Conservation (phyloP, 495 filamentous ascomycete genomes). For the Tuber aestivum region DNA sequence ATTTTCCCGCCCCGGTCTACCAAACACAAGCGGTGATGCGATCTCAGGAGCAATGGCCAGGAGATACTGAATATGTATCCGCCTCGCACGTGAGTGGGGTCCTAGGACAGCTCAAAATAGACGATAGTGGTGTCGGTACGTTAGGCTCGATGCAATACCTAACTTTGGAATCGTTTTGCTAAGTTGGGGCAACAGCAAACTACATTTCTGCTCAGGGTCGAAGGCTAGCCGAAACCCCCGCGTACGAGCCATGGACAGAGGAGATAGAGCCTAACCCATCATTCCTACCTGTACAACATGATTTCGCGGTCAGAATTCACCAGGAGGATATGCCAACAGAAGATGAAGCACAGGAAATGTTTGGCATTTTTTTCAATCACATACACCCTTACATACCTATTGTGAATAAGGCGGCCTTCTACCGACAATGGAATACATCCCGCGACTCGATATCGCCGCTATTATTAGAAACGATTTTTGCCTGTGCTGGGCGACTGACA, state of each 20-base stretch:
- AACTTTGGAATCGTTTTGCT: neutral
- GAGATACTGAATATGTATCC: conserved; percentile 50
- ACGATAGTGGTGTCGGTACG: conserved; percentile 82
- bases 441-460: conserved; percentile 83
- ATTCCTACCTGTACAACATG: conserved; percentile 38
- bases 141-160: conserved; percentile 10
- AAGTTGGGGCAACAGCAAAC: conserved; percentile 23
- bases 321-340: conserved; percentile 91
- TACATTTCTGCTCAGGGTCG: conserved; percentile 42
- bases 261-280: conserved; percentile 35
- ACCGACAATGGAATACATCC: conserved; percentile 86
- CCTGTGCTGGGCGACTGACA: conserved; percentile 75
- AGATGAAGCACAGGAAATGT: conserved; percentile 73
- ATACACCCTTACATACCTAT: conserved; percentile 97
- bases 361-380: conserved; percentile 85
- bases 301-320: conserved; percentile 65
- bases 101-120: conserved; percentile 78
- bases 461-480: conserved; percentile 90
- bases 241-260: conserved; percentile 42
- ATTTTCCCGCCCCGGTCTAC: conserved; percentile 39
- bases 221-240: conserved; percentile 42
- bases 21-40: conserved; percentile 35
- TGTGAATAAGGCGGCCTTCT: conserved; percentile 74
- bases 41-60: conserved; percentile 50
- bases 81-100: conserved; percentile 71